Conservation (phyloP, 202 grass and related monocot species). For the Zizania palustris region DNA sequence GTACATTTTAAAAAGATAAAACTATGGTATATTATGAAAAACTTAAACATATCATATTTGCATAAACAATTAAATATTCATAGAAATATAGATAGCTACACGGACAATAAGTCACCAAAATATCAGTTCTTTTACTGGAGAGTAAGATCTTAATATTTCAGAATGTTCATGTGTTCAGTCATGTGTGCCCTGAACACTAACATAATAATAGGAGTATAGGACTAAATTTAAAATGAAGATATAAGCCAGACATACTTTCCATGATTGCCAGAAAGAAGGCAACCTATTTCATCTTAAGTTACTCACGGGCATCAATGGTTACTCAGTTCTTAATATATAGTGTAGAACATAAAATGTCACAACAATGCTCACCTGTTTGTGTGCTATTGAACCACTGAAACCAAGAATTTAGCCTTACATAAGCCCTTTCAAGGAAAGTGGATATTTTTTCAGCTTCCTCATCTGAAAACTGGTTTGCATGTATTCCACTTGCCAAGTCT, state of each 20-base stretch:
- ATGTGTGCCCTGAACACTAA: conserved; percentile 20
- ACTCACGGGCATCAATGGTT: neutral
- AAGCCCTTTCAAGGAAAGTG: conserved; percentile 80
- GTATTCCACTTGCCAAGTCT: conserved; percentile 81
- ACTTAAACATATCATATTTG: neutral
- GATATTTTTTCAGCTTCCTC: conserved; percentile 77
- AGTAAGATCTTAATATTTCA: conserved; percentile 3
- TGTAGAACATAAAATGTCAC: conserved; percentile 19
- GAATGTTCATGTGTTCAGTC: conserved; percentile 13
- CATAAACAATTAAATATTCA: neutral
- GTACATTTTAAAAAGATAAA: neutral
- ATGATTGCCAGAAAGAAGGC: conserved; percentile 19
- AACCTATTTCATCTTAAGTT: neutral
- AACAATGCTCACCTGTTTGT: conserved; percentile 71
- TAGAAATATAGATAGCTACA: neutral
- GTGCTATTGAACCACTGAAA: conserved; percentile 97
- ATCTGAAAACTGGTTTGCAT: conserved; percentile 62
- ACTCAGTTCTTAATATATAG: neutral
- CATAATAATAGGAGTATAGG: conserved; percentile 6
- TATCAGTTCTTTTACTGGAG: neutral
- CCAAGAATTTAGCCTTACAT: conserved; percentile 81
- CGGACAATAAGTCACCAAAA: neutral
- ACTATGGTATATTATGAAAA: neutral
- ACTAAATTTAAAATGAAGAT: conserved; percentile 22
- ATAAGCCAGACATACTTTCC: neutral